Evolutionary conservation across 371 early-diverging fungal genomes (phyloP).

Genomic region (Lichtheimia corymbifera): DNA sequence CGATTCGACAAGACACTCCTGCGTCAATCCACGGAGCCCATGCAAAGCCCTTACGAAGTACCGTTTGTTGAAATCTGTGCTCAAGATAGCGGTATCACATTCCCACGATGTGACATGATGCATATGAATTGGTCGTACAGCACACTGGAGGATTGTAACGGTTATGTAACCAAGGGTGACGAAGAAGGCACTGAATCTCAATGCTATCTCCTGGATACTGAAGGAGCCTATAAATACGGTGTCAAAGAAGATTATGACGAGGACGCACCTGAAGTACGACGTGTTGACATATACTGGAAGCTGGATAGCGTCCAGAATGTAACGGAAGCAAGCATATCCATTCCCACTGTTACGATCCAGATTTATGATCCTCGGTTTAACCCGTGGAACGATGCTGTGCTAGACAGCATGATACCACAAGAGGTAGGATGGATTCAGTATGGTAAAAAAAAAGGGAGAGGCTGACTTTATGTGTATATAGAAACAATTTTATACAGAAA

Average conservation of each 20-base stretch:
- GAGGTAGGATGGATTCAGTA: conserved; percentile 17
- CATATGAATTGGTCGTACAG: conserved; percentile 22
- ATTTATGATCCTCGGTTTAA: conserved; percentile 31
- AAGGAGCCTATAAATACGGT: conserved; percentile 22
- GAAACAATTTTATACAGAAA: conserved; percentile 17
- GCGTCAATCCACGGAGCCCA: conserved; percentile 30
- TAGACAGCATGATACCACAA: conserved; percentile 18
- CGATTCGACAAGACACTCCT: conserved; percentile 32
- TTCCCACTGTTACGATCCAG: conserved; percentile 35
- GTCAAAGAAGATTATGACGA: conserved; percentile 12
- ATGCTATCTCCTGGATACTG: conserved; percentile 32
- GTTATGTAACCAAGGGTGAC: conserved; percentile 12
- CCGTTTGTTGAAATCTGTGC: conserved; percentile 43
- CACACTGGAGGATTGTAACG: conserved; percentile 18
- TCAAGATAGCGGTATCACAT: conserved; percentile 26
- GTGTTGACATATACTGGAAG: conserved; percentile 46
- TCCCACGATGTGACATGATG: conserved; percentile 27
- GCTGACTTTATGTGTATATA: not conserved
- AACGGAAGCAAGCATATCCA: conserved; percentile 14
- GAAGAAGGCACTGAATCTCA: not conserved
- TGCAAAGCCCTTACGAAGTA: conserved; percentile 17
- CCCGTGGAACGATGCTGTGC: conserved; percentile 20
- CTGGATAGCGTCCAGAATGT: conserved; percentile 25
- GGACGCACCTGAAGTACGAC: conserved; percentile 19
- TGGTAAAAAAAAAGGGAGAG: too few relatives aligned